Evolutionary conservation across 345 rosid genomes (phyloP), one percentile per base, ranked within the genome.

Genomic region (Microcos paniculata): DNA sequence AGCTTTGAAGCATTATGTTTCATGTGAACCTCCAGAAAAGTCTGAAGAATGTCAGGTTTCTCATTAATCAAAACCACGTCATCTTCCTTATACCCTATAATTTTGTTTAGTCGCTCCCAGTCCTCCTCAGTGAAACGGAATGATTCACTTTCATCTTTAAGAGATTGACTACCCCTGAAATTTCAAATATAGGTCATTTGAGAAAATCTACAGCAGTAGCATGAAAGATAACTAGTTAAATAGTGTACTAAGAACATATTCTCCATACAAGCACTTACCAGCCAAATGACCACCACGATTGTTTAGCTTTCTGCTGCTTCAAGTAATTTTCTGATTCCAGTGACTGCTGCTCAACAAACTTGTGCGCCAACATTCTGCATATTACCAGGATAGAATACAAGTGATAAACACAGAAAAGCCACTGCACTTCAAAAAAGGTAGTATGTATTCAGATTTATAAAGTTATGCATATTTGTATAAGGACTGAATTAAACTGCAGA

Each of bases 201-300:
- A 23, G 40, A n/a, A 74, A 75, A 45, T 18, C 28, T 43, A 28
- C 3, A 74, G 38, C 28, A 68, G 38, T 23, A 68, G 69, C 43
- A 51, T 58, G 28, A 72, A 43, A 76, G 8, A 46, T 28, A 14
- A 24, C 56, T 56, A 42, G 8, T 57, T 12, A 71, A 21, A 66
- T n/a, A n/a, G n/a, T n/a, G n/a, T n/a, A 45, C 64, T 23, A 59
- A 14, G 13, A 68, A 42, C 45, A 69, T 15, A 57, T 31, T 42
- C 43, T 59, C 57, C 57, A 43, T 42, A 62, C 64, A 49, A 30
- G 45, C 45, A 75, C 62, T 89, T 78, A 96, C 99, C 97, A 81
- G 80, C 97, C 98, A 82, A 92, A 82, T 16, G 99, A 90, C 99
- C 98, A 96, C 99, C 98, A 93, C 66, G 99, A 85, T 75, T 82